Conservation (phyloP, 2,329 filamentous ascomycete genomes). For the Verticillium zaregamsianum region DNA sequence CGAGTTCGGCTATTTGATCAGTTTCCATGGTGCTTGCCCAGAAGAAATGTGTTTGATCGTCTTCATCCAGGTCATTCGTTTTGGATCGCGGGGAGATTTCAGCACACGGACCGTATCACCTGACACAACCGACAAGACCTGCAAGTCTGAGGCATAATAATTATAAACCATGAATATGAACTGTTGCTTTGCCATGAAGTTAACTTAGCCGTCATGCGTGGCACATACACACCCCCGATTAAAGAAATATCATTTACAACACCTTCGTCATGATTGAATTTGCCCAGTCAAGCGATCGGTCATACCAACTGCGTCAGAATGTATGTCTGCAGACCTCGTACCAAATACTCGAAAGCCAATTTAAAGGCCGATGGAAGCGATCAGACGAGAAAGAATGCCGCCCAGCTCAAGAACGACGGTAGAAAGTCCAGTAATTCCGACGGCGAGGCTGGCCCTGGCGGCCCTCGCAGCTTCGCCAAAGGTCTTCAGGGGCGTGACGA, state of each 20-base stretch:
- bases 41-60: no score
- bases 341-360: not conserved
- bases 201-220: not conserved
- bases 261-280: no score
- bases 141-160: no score
- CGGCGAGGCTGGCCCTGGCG: not conserved
- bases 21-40: no score
- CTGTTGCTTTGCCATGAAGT: not conserved
- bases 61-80: no score
- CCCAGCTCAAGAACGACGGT: not conserved
- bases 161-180: not conserved
- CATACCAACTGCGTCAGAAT: no score
- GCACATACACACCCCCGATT: not conserved
- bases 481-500: not conserved
- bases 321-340: no score
- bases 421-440: not conserved
- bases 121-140: no score
- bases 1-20: no score
- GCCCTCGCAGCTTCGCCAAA: not conserved
- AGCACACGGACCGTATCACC: no score
- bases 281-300: no score
- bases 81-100: no score
- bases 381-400: not conserved
- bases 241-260: not conserved
- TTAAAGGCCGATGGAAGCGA: not conserved